These are phyloP conservation scores for Breviolum minutum DNA, from an alignment of 73 alveolate species.

Conservation along the genomic window DNA sequence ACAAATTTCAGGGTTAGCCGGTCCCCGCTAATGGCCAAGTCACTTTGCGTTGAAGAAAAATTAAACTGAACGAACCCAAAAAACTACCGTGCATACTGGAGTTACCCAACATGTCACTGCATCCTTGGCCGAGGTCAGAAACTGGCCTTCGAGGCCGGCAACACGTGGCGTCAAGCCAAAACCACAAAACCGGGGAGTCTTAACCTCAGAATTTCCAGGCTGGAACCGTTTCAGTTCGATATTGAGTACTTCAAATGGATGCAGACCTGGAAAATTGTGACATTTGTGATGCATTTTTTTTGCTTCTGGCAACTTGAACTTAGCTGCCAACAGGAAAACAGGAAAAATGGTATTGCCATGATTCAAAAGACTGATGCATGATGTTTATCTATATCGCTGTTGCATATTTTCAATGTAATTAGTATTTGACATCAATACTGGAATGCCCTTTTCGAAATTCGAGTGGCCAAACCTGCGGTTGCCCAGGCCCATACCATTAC, in stretches of 20 bases:
- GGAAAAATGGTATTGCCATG: too few species aligned
- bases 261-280: neutral
- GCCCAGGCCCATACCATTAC: slow-evolving; percentile 68
- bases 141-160: slow-evolving; percentile 44
- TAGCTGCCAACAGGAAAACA: too few species aligned
- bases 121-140: slow-evolving; percentile 15
- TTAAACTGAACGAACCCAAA: too few species aligned
- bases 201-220: neutral
- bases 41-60: too few species aligned
- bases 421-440: too few species aligned
- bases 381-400: neutral
- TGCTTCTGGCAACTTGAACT: too few species aligned
- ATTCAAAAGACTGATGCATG: too few species aligned
- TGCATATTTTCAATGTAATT: neutral
- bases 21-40: too few species aligned
- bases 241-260: neutral
- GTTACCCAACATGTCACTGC: too few species aligned
- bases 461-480: neutral
- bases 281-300: neutral
- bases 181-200: slow-evolving; percentile 71
- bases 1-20: too few species aligned
- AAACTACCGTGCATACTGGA: too few species aligned
- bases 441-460: neutral
- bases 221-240: neutral
- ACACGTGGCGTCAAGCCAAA: slow-evolving; percentile 70